Evolutionary conservation across 2,329 filamentous ascomycete species (phyloP).

Genomic region (Trichoderma simmonsii): DNA sequence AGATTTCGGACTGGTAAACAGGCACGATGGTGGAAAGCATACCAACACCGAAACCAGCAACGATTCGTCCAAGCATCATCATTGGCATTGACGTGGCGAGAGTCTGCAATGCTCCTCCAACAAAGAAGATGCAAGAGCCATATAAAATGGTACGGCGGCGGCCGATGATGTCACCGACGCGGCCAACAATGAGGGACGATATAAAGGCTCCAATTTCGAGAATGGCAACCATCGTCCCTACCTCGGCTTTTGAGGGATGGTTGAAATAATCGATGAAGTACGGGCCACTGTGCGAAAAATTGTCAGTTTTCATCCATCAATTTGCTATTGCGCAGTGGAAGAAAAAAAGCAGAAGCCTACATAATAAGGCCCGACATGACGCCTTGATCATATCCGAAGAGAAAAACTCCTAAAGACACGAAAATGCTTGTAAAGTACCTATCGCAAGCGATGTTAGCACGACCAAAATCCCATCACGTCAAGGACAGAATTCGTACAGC

Average conservation of each 20-base stretch:
- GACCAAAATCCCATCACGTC: constrained; percentile 13
- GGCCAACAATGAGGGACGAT: constrained; percentile 80
- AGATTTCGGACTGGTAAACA: constrained; percentile 92
- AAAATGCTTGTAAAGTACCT: constrained; percentile 96
- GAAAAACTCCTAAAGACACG: constrained; percentile 80
- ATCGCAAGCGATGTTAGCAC: constrained; percentile 21
- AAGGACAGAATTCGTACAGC: constrained; percentile 56
- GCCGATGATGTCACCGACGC: constrained; percentile 87
- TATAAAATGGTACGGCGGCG: constrained; percentile 88
- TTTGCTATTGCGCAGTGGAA: background rate
- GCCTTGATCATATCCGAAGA: constrained; percentile 87
- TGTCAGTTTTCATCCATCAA: constrained; percentile 24
- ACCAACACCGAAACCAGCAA: constrained; percentile 83
- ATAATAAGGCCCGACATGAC: constrained; percentile 77
- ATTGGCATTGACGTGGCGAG: constrained; percentile 79
- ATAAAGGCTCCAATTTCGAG: constrained; percentile 91
- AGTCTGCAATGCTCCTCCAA: constrained; percentile 81
- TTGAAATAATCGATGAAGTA: constrained; percentile 92
- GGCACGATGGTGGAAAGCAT: constrained; percentile 89
- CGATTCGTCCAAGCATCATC: constrained; percentile 81
- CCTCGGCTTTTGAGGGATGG: constrained; percentile 78
- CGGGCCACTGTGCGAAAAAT: constrained; percentile 58
- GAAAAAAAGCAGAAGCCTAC: constrained; percentile 41
- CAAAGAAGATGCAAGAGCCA: constrained; percentile 82
- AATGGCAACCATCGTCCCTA: constrained; percentile 97